phyloP scores from a whole-genome alignment of 2,329 filamentous ascomycete species.

The Neurospora sp. region DNA sequence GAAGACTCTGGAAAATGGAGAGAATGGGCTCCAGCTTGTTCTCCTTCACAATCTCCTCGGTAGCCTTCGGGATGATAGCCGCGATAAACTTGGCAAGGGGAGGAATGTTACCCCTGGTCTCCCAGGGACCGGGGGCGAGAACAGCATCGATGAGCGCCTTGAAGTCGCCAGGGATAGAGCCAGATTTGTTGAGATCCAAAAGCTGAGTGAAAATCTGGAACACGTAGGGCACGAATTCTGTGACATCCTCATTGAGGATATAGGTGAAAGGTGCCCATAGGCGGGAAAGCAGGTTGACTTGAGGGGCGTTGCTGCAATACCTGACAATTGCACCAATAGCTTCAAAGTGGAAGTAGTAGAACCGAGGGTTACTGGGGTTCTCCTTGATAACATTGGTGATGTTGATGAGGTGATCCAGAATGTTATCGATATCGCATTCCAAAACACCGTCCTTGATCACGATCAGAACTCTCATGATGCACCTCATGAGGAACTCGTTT shows the following conservation, averaged over 20 bases:
- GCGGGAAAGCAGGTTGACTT: constrained; percentile 65
- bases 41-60: constrained; percentile 60
- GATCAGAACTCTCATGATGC: constrained; percentile 93
- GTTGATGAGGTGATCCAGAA: constrained; percentile 74
- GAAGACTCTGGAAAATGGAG: constrained; percentile 90
- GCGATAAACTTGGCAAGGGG: constrained; percentile 77
- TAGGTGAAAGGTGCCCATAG: constrained; percentile 76
- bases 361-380: constrained; percentile 94
- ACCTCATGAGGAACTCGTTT: constrained; percentile 98
- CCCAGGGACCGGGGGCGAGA: constrained; percentile 77
- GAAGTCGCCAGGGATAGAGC: constrained; percentile 72
- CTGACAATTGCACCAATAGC: constrained; percentile 81
- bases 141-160: constrained; percentile 68
- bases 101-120: constrained; percentile 84
- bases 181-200: constrained; percentile 73
- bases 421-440: constrained; percentile 60
- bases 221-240: constrained; percentile 91
- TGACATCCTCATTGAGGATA: constrained; percentile 69
- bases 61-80: constrained; percentile 71
- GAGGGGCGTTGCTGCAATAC: constrained; percentile 52
- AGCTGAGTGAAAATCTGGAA: constrained; percentile 92
- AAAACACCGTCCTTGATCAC: constrained; percentile 74
- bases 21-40: constrained; percentile 81
- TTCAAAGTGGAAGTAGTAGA: constrained; percentile 99
- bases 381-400: constrained; percentile 88